A percentile compares a stretch with the other conserved stretches of the same genome.
phyloP scores from a whole-genome alignment of 495 filamentous ascomycete species.

The Gamarada debralockiae region DNA sequence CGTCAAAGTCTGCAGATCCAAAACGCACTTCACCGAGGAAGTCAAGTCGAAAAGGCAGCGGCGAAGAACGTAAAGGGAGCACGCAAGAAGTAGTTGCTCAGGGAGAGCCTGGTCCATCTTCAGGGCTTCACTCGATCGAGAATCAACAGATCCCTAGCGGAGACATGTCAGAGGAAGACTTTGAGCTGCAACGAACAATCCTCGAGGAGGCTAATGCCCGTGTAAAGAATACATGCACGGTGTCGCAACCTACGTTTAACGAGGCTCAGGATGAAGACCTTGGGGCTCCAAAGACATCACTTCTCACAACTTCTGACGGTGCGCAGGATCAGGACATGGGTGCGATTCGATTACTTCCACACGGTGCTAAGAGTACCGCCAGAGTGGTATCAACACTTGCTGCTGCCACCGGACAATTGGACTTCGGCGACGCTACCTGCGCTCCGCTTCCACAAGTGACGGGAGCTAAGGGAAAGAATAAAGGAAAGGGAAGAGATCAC shows the following conservation, averaged over 20 bases:
- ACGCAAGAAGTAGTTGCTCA: background rate
- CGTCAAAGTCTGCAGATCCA: background rate
- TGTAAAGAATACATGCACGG: background rate
- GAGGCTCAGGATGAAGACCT: background rate
- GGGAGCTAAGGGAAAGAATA: slow-evolving; percentile 5
- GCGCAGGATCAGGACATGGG: background rate
- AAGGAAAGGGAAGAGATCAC: slow-evolving; percentile 19
- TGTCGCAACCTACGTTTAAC: background rate
- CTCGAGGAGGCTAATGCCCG: slow-evolving; percentile 14
- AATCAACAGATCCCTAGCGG: background rate
- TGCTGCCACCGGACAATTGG: slow-evolving; percentile 19
- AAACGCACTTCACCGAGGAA: slow-evolving; percentile 4
- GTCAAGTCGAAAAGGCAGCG: background rate
- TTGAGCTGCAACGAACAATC: slow-evolving; percentile 11
- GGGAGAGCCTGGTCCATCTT: slow-evolving; percentile 17
- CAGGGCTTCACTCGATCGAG: slow-evolving; percentile 1
- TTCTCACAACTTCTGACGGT: slow-evolving; percentile 2
- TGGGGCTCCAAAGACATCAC: background rate
- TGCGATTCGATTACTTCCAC: background rate
- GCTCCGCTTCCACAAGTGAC: background rate
- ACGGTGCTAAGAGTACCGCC: slow-evolving; percentile 7
- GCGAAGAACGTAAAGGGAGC: background rate
- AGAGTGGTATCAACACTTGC: slow-evolving; percentile 22
- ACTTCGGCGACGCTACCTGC: background rate
- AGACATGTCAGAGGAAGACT: slow-evolving; percentile 4